Conservation (phyloP, 2,329 filamentous ascomycete species). For the Trichoderma asperellum region DNA sequence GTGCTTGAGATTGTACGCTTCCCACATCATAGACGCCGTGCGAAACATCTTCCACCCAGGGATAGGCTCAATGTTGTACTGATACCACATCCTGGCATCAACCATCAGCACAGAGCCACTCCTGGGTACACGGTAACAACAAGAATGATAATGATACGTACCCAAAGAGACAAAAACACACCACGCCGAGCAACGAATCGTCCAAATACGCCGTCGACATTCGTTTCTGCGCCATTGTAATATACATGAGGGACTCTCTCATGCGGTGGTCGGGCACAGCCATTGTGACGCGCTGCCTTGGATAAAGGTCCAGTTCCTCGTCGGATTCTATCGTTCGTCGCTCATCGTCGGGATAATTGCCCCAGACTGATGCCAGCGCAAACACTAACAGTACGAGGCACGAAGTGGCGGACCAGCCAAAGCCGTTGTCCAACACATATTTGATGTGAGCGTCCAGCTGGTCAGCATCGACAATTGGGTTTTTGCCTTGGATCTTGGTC, state of each 20-base stretch:
- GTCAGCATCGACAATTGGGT: conserved; percentile 12
- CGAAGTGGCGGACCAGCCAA: conserved; percentile 8
- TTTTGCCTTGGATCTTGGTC: conserved; percentile 14
- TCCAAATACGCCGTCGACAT: conserved; percentile 15
- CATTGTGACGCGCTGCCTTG: conserved; percentile 5
- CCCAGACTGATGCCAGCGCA: conserved; percentile 7
- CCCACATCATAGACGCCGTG: conserved; percentile 16
- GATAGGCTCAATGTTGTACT: conserved; percentile 13
- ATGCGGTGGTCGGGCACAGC: conserved; percentile 9
- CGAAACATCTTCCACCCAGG: conserved; percentile 19
- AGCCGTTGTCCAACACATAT: conserved; percentile 12
- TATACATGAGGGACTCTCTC: conserved; percentile 17
- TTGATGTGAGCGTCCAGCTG: conserved; percentile 7
- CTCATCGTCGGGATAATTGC: conserved; percentile 16
- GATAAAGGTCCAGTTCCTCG: background rate
- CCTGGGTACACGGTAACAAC: background rate
- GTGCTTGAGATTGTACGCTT: conserved; percentile 13
- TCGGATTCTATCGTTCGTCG: conserved; percentile 1
- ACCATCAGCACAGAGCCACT: background rate
- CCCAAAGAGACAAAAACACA: conserved; percentile 19
- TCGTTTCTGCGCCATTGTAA: conserved; percentile 15
- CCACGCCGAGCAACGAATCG: conserved; percentile 3
- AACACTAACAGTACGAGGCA: conserved; percentile 13
- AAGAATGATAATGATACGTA: background rate
- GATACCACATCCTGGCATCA: conserved; percentile 13